These are phyloP conservation scores for Exophiala xenobiotica DNA, from an alignment of 2,329 filamentous ascomycete genomes.

Conservation along the genomic window DNA sequence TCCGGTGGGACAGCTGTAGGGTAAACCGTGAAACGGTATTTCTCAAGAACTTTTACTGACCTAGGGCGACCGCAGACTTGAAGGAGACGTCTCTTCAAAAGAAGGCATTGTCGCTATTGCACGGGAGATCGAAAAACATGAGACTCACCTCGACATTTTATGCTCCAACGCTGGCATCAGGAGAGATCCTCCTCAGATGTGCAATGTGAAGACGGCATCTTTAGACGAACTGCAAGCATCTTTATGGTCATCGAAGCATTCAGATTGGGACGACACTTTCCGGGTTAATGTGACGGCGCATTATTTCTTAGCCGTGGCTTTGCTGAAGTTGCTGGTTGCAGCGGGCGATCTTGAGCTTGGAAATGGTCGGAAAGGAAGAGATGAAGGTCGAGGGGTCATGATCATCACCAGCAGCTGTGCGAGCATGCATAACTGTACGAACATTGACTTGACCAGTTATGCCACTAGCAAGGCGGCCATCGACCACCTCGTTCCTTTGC, in stretches of 20 bases:
- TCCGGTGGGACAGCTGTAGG: constrained; percentile 42
- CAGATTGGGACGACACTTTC: constrained; percentile 50
- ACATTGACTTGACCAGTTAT: constrained; percentile 54
- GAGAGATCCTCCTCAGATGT: constrained; percentile 45
- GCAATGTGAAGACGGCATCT: constrained; percentile 46
- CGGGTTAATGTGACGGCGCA: constrained; percentile 51
- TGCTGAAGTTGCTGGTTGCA: constrained; percentile 45
- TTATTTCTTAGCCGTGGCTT: constrained; percentile 50
- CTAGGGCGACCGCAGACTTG: constrained; percentile 24
- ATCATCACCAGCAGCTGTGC: constrained; percentile 54
- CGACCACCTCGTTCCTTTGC: constrained; percentile 51
- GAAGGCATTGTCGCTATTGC: constrained; percentile 40
- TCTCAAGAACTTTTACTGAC: not conserved
- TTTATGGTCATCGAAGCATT: constrained; percentile 47
- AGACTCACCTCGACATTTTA: constrained; percentile 48
- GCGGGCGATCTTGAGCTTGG: constrained; percentile 37
- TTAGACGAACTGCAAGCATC: constrained; percentile 47
- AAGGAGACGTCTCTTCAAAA: constrained; percentile 44
- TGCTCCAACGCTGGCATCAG: constrained; percentile 53
- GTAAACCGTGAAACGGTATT: constrained; percentile 29
- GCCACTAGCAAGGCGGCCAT: constrained; percentile 54
- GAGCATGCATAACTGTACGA: constrained; percentile 54
- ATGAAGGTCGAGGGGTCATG: constrained; percentile 47
- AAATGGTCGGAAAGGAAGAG: constrained; percentile 34
- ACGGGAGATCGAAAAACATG: constrained; percentile 35